Percentiles rank a stretch among this genome's conserved stretches.
Evolutionary conservation across 2,329 filamentous ascomycete species (phyloP).

Genomic region (Bretziella fagacearum): DNA sequence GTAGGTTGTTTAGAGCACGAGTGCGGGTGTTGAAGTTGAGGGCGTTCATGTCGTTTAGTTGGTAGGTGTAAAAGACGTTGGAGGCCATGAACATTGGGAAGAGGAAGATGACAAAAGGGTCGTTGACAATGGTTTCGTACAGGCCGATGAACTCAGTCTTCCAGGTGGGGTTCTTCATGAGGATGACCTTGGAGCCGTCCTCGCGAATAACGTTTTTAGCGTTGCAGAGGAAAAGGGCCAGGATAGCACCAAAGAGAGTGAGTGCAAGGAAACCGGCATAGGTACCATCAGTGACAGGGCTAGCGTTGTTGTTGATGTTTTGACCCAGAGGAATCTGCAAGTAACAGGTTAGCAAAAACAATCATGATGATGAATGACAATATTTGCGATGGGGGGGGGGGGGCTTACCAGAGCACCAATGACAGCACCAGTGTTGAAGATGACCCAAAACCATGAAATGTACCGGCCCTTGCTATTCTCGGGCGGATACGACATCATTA

Average conservation of each 20-base stretch:
- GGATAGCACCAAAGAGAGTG: conserved; percentile 52
- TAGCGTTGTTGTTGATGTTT: conserved; percentile 42
- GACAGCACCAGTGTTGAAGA: conserved; percentile 83
- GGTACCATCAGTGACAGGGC: conserved; percentile 55
- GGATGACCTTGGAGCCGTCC: conserved; percentile 63
- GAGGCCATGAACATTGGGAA: conserved; percentile 42
- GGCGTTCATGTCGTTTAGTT: conserved; percentile 38
- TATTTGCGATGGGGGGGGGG: background rate
- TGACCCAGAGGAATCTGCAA: conserved; percentile 49
- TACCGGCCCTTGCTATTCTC: conserved; percentile 73
- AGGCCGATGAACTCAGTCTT: conserved; percentile 62
- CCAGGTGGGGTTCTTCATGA: conserved; percentile 87
- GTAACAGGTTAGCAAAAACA: conserved; percentile 8
- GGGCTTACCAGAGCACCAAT: conserved; percentile 50
- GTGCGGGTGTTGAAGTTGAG: conserved; percentile 37
- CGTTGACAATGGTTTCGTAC: conserved; percentile 50
- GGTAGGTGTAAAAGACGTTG: conserved; percentile 40
- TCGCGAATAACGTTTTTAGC: conserved; percentile 54
- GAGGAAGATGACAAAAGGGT: conserved; percentile 56
- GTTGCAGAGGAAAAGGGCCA: conserved; percentile 55
- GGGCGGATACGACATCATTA: conserved; percentile 78
- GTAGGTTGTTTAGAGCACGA: conserved; percentile 51
- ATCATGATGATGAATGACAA: background rate
- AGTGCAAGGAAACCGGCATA: conserved; percentile 80
- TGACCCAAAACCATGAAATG: conserved; percentile 86